phyloP scores from a whole-genome alignment of 768 basidiomycete genomes.

The Phallus indusiatus region DNA sequence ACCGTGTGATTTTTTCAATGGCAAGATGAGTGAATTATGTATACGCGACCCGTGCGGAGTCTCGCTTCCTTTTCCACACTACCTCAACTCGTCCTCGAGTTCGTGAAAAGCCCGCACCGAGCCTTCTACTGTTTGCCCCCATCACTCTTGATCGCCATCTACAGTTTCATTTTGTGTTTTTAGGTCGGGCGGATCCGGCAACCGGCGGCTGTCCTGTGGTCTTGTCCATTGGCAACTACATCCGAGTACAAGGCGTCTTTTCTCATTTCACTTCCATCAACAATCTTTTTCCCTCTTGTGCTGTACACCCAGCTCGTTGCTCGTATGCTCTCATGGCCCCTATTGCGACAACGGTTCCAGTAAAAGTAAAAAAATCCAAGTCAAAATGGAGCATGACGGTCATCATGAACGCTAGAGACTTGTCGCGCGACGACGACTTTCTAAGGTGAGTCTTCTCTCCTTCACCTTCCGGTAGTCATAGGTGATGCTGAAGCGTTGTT shows the following conservation, averaged over 20 bases:
- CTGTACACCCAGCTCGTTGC: not conserved
- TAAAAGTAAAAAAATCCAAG: conserved; percentile 3
- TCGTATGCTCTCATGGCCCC: conserved; percentile 1
- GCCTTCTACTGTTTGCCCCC: not conserved
- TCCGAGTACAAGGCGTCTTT: not conserved
- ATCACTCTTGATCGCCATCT: not conserved
- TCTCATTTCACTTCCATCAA: not conserved
- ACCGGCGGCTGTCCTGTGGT: not conserved
- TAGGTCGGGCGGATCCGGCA: not conserved
- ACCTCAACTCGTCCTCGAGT: not conserved
- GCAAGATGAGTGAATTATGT: not conserved
- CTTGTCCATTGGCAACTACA: not conserved
- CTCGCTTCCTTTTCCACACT: not conserved
- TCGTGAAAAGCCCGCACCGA: not conserved
- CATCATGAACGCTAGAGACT: conserved; percentile 86
- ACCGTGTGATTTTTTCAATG: conserved; percentile 1
- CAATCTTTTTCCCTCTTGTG: not conserved
- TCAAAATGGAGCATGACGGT: conserved; percentile 69
- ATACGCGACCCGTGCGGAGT: not conserved
- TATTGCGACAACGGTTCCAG: not conserved
- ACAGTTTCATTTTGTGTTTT: not conserved
- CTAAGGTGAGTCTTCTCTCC: conserved; percentile 37
- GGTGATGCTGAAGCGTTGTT: not conserved
- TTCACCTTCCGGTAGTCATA: not conserved
- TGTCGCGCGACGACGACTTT: conserved; percentile 86